Evolutionary conservation across 2,329 filamentous ascomycete genomes (phyloP).

Genomic region (Ophiostoma sp.): DNA sequence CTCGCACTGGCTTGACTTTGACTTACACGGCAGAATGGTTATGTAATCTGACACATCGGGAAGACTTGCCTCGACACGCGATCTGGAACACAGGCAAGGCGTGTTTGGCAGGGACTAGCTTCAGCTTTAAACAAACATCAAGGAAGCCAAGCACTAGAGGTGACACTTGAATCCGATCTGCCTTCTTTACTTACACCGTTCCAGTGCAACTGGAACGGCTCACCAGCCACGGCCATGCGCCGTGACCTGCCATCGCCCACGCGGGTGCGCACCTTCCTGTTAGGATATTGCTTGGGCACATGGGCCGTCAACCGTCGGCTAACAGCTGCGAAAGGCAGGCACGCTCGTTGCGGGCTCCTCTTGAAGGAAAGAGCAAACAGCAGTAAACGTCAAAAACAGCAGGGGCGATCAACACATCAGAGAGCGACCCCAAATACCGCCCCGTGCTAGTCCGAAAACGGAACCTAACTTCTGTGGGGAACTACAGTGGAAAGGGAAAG

Average conservation of each 20-base stretch:
- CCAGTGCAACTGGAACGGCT: background rate
- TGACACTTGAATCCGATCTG: too few relatives aligned
- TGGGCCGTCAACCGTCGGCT: background rate
- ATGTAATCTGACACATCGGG: slow-evolving; percentile 13
- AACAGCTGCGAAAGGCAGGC: background rate
- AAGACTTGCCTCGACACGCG: slow-evolving; percentile 7
- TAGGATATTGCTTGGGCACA: background rate
- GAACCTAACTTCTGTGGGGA: slow-evolving; percentile 12
- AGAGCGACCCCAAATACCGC: background rate
- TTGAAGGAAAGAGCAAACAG: background rate
- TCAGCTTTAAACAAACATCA: background rate
- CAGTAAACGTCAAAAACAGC: background rate
- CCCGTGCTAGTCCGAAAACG: slow-evolving; percentile 5
- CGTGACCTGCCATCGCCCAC: background rate
- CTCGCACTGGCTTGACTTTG: background rate
- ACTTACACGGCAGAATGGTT: slow-evolving; percentile 5
- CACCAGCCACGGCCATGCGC: background rate
- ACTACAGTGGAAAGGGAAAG: slow-evolving; percentile 12
- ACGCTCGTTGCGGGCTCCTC: background rate
- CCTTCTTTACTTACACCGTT: too few relatives aligned
- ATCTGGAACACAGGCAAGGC: slow-evolving; percentile 4
- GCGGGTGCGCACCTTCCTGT: background rate
- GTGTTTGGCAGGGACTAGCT: background rate
- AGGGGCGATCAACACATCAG: background rate
- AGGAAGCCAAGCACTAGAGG: too few relatives aligned